Evolutionary conservation across 768 basidiomycete genomes (phyloP).

Genomic region (Lactarius hatsudake): DNA sequence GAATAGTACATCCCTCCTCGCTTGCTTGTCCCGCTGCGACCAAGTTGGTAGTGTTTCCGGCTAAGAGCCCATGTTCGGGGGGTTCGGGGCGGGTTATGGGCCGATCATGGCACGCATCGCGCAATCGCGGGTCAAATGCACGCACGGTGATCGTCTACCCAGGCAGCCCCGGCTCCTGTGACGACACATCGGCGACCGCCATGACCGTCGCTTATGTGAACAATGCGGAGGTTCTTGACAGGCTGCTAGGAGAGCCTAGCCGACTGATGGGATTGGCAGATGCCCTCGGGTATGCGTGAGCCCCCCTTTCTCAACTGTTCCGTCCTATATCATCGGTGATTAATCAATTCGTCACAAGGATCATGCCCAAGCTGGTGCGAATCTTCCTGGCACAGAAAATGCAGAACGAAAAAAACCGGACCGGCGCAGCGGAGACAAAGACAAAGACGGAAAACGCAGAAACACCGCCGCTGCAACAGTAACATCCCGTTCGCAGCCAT

Average conservation of each 20-base stretch:
- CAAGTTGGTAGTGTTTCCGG: not conserved
- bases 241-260: conserved; percentile 47
- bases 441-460: conserved; percentile 9
- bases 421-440: conserved; percentile 7
- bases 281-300: conserved; percentile 68
- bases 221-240: conserved; percentile 76
- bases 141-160: too few species aligned
- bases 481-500: conserved; percentile 29
- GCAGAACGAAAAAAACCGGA: not conserved
- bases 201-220: conserved; percentile 61
- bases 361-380: conserved; percentile 51
- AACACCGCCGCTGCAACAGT: conserved; percentile 26
- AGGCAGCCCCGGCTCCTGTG: too few species aligned
- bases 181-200: too few species aligned
- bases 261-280: conserved; percentile 80
- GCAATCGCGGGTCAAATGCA: conserved; percentile 1
- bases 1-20: conserved; percentile 44
- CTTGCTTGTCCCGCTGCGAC: not conserved
- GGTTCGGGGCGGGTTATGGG: conserved; percentile 82
- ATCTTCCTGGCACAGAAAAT: conserved; percentile 23
- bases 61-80: conserved; percentile 72
- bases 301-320: not conserved
- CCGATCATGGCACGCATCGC: conserved; percentile 84
- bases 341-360: conserved; percentile 44
- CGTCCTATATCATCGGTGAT: not conserved